Evolutionary conservation across 2,329 filamentous ascomycete species (phyloP).

Genomic region (Ustulina deusta): DNA sequence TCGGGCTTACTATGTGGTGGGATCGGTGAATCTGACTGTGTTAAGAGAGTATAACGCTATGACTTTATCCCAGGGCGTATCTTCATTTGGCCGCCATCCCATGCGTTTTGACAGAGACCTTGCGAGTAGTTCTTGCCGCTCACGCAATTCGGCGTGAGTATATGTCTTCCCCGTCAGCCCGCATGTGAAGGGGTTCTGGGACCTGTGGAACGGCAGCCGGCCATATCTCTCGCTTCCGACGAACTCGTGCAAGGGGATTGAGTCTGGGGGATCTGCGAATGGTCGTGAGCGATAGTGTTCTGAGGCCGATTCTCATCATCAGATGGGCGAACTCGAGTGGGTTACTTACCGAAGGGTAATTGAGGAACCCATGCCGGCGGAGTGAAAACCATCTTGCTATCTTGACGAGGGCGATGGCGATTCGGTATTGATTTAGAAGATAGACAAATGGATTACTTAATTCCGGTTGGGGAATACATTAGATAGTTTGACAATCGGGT

Average conservation of each 20-base stretch:
- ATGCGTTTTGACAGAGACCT: conserved; percentile 74
- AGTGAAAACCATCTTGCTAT: conserved; percentile 48
- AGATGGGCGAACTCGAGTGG: not conserved
- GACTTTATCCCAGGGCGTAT: conserved; percentile 82
- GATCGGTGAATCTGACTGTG: conserved; percentile 56
- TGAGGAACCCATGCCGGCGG: conserved; percentile 49
- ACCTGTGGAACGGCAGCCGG: conserved; percentile 68
- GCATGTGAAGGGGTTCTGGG: conserved; percentile 77
- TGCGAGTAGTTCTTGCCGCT: conserved; percentile 74
- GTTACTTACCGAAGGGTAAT: conserved; percentile 47
- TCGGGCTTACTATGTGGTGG: not conserved
- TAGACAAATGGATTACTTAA: not conserved
- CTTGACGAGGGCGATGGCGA: not conserved
- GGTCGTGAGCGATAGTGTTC: not conserved
- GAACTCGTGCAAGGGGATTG: conserved; percentile 76
- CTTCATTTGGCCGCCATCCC: conserved; percentile 75
- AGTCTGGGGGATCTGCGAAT: conserved; percentile 64
- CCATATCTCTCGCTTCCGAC: conserved; percentile 77
- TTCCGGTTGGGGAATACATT: too few relatives aligned
- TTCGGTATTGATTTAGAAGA: not conserved
- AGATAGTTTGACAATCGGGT: too few relatives aligned
- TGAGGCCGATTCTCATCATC: not conserved
- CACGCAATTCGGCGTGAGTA: conserved; percentile 69
- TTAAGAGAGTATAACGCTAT: conserved; percentile 79
- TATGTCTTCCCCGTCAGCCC: conserved; percentile 75